A percentile compares a stretch with the other conserved stretches of the same genome.
Evolutionary conservation across 2,329 filamentous ascomycete genomes (phyloP).

Genomic region (Apiospora aurea): DNA sequence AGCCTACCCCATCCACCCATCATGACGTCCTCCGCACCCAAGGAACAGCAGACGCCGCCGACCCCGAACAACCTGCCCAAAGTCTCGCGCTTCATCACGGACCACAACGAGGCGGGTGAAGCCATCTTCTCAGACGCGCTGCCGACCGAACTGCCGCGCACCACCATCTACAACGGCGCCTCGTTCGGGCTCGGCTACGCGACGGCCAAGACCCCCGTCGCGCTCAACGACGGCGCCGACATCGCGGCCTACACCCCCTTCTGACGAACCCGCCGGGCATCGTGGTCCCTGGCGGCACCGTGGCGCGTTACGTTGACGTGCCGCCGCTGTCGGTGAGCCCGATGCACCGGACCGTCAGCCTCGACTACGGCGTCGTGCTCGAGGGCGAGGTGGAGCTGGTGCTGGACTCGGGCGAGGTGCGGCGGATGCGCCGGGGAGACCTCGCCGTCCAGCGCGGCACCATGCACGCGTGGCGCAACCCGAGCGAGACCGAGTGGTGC

Average conservation of each 20-base stretch:
- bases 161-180: conserved; percentile 46
- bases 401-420: conserved; percentile 53
- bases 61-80: conserved; percentile 31
- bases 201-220: conserved; percentile 54
- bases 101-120: conserved; percentile 43
- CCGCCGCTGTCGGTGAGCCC: conserved; percentile 46
- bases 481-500: conserved; percentile 47
- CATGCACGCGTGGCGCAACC: conserved; percentile 51
- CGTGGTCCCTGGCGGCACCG: conserved; percentile 51
- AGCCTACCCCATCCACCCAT: too few relatives aligned
- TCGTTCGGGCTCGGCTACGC: conserved; percentile 58
- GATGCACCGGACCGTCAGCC: conserved; percentile 56
- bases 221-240: conserved; percentile 54
- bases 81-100: conserved; percentile 41
- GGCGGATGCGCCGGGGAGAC: conserved; percentile 52
- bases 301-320: conserved; percentile 55
- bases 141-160: conserved; percentile 33
- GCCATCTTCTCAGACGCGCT: conserved; percentile 44
- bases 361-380: conserved; percentile 58
- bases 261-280: conserved; percentile 56
- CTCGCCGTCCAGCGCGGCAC: conserved; percentile 55
- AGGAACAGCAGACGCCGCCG: conserved; percentile 25
- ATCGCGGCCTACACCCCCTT: conserved; percentile 52
- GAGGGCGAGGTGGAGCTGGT: conserved; percentile 57
- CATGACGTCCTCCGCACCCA: background rate